Conservation (phyloP, 805 yeast species). For the Metschnikowia borealis region DNA sequence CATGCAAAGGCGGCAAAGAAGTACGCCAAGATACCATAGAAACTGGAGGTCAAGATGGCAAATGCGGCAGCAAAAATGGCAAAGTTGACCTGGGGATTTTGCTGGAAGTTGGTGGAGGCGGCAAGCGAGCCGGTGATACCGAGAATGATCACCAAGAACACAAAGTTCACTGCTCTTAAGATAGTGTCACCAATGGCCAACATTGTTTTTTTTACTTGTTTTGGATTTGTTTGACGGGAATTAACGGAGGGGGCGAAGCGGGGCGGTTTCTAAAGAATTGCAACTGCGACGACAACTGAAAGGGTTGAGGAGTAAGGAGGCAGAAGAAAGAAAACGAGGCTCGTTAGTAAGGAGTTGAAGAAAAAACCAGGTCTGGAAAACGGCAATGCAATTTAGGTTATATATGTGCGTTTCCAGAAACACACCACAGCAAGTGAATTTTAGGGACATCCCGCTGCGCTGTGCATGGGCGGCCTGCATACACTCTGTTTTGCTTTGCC, state of each 20-base stretch:
- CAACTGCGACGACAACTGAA: background rate
- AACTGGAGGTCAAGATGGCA: conserved; percentile 72
- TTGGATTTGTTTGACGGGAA: background rate
- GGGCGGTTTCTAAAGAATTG: background rate
- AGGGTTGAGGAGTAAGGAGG: background rate
- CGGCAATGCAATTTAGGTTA: conserved; percentile 2
- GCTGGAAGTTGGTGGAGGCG: conserved; percentile 50
- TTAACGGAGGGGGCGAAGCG: background rate
- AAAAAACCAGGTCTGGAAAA: conserved; percentile 3
- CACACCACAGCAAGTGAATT: conserved; percentile 13
- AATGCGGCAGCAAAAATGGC: conserved; percentile 84
- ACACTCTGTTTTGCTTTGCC: conserved; percentile 17
- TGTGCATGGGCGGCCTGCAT: conserved; percentile 13
- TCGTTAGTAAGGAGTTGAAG: background rate
- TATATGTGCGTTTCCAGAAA: conserved; percentile 7
- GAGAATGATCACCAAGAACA: conserved; percentile 70
- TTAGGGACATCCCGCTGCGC: conserved; percentile 4
- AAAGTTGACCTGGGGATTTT: conserved; percentile 81
- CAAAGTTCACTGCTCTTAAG: conserved; percentile 71
- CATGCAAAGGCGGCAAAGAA: conserved; percentile 77
- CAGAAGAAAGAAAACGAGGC: background rate
- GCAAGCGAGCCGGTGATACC: conserved; percentile 90
- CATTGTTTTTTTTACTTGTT: conserved; percentile 28
- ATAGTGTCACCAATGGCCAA: conserved; percentile 71
- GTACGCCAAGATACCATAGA: conserved; percentile 77